Evolutionary conservation across 495 filamentous ascomycete genomes (phyloP).

Genomic region (Friedmanniomyces endolithicus): DNA sequence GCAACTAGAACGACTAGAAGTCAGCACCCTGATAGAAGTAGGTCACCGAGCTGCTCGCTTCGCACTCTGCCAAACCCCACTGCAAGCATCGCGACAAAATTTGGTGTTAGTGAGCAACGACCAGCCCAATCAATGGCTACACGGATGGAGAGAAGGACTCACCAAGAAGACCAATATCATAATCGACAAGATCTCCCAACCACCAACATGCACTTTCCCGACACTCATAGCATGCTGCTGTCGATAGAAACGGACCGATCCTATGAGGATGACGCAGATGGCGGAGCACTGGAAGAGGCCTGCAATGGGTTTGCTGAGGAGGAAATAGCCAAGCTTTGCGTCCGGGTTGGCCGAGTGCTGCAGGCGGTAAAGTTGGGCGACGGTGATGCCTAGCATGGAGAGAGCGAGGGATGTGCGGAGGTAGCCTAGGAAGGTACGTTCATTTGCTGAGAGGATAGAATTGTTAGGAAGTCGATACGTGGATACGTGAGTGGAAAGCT

Average conservation of each 20-base stretch:
- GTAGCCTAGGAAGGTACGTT: slow-evolving; percentile 69
- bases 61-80: neutral
- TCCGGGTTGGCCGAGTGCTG: slow-evolving; percentile 38
- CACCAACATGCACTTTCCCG: slow-evolving; percentile 53
- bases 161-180: slow-evolving; percentile 15
- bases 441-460: slow-evolving; percentile 43
- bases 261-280: slow-evolving; percentile 44
- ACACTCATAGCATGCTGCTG: slow-evolving; percentile 54
- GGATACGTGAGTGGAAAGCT: too few relatives aligned
- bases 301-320: slow-evolving; percentile 54
- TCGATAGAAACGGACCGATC: slow-evolving; percentile 54
- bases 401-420: slow-evolving; percentile 59
- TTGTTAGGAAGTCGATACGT: neutral
- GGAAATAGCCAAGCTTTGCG: slow-evolving; percentile 43
- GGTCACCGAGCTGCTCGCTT: too few relatives aligned
- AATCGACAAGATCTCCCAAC: slow-evolving; percentile 51
- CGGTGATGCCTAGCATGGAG: slow-evolving; percentile 51
- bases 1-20: neutral
- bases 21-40: neutral
- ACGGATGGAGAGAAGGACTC: neutral
- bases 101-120: neutral
- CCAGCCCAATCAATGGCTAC: neutral
- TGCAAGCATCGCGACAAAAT: neutral
- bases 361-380: slow-evolving; percentile 60
- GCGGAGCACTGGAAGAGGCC: slow-evolving; percentile 46